Conservation (phyloP, 1,284 basidiomycete species). For the Tilletia setariae region DNA sequence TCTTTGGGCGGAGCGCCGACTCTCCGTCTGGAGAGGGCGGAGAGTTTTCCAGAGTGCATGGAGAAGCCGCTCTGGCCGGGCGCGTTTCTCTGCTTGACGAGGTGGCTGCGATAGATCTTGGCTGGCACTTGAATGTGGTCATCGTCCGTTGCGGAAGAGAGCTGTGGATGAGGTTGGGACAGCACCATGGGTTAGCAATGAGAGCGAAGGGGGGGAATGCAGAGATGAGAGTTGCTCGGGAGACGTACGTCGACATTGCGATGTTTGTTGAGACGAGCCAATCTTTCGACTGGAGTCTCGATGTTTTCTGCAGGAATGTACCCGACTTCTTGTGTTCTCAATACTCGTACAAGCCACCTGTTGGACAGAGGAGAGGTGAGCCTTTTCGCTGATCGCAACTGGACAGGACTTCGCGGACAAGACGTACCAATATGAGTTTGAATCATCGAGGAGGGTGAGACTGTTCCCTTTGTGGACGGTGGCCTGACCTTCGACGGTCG, state of each 20-base stretch:
- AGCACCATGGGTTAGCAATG: not conserved
- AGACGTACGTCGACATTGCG: conserved; percentile 86
- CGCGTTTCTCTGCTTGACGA: conserved; percentile 45
- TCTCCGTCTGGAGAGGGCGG: conserved; percentile 47
- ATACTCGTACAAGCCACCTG: conserved; percentile 52
- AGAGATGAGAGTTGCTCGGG: too few species aligned
- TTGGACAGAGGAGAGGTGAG: not conserved
- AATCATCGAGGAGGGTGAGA: conserved; percentile 53
- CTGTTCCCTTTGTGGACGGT: conserved; percentile 54
- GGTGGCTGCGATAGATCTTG: conserved; percentile 37
- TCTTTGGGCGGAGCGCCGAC: conserved; percentile 31
- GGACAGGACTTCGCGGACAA: too few species aligned
- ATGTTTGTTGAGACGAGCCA: conserved; percentile 94
- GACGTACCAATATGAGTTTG: conserved; percentile 50
- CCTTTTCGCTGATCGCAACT: not conserved
- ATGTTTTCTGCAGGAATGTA: conserved; percentile 99
- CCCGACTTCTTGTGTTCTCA: conserved; percentile 78
- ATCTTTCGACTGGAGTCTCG: conserved; percentile 93
- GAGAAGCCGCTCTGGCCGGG: conserved; percentile 33
- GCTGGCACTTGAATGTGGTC: conserved; percentile 49
- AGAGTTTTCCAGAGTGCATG: conserved; percentile 49
- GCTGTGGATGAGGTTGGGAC: conserved; percentile 12
- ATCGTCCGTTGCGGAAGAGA: conserved; percentile 51
- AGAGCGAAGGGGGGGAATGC: too few species aligned
- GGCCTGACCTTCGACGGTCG: conserved; percentile 53